Evolutionary conservation across 306 rosid genomes (phyloP).

Genomic region (Dalbergia cochinchinensis): DNA sequence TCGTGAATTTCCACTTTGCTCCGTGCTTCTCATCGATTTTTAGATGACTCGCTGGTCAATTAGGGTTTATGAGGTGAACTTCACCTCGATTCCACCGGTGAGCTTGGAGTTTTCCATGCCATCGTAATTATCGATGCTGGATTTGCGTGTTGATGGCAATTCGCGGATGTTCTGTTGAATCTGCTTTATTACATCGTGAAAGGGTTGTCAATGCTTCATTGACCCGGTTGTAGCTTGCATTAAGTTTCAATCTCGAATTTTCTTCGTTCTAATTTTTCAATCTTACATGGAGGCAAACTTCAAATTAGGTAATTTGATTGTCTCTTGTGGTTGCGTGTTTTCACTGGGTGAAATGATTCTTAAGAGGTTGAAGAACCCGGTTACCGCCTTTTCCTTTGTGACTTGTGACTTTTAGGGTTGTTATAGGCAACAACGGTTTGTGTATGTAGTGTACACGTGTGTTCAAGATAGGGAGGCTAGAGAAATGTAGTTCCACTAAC

Average conservation of each 20-base stretch:
- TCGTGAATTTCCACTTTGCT: not conserved
- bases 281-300: not conserved
- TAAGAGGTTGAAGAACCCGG: slow-evolving; percentile 39
- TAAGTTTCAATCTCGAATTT: slow-evolving; percentile 24
- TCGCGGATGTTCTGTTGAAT: slow-evolving; percentile 19
- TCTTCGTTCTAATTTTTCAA: not conserved
- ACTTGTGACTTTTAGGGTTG: slow-evolving; percentile 24
- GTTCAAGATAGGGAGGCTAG: slow-evolving; percentile 47
- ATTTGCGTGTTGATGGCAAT: not conserved
- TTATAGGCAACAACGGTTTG: slow-evolving; percentile 18
- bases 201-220: not conserved
- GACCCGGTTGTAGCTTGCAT: slow-evolving; percentile 5
- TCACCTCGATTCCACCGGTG: slow-evolving; percentile 24
- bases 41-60: not conserved
- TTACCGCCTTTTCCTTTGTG: slow-evolving; percentile 15
- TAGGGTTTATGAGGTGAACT: slow-evolving; percentile 49
- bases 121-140: not conserved
- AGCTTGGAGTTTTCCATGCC: not conserved
- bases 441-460: not conserved
- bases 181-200: not conserved
- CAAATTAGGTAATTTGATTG: slow-evolving; percentile 16
- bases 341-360: slow-evolving; percentile 33
- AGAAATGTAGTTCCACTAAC: slow-evolving; percentile 46
- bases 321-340: slow-evolving; percentile 23
- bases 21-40: slow-evolving; percentile 12